Evolutionary conservation across 805 yeast species (phyloP).

Genomic region (Saccharomyces cerevisiae): DNA sequence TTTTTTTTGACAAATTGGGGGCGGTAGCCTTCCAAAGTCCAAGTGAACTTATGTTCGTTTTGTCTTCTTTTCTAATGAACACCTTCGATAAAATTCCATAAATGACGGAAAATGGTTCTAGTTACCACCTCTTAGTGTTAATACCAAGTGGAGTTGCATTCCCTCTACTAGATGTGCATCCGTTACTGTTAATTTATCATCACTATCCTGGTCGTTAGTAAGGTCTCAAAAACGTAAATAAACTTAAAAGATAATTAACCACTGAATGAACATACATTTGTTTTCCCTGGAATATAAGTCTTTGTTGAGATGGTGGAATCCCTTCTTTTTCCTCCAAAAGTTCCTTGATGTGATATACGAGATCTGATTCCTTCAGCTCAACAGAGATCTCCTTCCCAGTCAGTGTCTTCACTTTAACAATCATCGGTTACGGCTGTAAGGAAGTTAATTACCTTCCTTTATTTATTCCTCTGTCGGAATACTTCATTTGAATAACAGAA

Average conservation of each 20-base stretch:
- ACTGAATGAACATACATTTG: conserved; percentile 54
- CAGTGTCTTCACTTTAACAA: conserved; percentile 25
- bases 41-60: background rate
- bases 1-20: background rate
- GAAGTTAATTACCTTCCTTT: background rate
- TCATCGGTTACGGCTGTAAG: conserved; percentile 3
- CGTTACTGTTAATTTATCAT: conserved; percentile 67
- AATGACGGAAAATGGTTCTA: background rate
- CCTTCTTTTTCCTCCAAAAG: conserved; percentile 94
- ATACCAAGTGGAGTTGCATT: conserved; percentile 77
- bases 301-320: conserved; percentile 92
- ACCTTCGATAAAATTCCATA: background rate
- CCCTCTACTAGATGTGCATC: conserved; percentile 78
- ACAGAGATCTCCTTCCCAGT: conserved; percentile 33
- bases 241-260: background rate
- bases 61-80: background rate
- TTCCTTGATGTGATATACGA: conserved; percentile 70
- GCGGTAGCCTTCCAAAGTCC: background rate
- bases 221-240: background rate
- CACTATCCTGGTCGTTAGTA: conserved; percentile 26
- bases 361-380: conserved; percentile 29
- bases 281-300: conserved; percentile 82
- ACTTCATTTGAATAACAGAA: background rate
- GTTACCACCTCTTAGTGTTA: conserved; percentile 85
- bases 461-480: background rate